Conservation (phyloP, 176 grass and related monocot genomes). For the Cocos nucifera region DNA sequence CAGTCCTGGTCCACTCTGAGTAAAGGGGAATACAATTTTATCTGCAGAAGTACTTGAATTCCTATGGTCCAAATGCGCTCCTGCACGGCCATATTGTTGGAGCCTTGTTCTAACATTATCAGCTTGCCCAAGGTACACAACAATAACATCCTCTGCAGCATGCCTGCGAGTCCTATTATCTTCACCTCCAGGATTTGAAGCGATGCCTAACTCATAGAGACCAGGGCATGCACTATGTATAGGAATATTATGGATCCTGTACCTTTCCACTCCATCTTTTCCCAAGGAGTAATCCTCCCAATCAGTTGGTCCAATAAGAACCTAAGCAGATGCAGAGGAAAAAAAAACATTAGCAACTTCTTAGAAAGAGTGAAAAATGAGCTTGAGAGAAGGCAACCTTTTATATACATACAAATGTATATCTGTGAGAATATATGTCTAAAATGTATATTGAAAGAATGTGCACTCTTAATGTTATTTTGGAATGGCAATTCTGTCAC, state of each 20-base stretch:
- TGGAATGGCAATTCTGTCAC: too few relatives aligned
- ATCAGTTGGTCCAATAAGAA: conserved; percentile 68
- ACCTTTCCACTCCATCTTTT: conserved; percentile 62
- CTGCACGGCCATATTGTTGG: conserved; percentile 85
- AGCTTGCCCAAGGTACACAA: conserved; percentile 87
- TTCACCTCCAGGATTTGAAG: conserved; percentile 10
- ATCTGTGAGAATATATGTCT: too few relatives aligned
- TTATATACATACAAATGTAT: too few relatives aligned
- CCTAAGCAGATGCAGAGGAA: conserved; percentile 23
- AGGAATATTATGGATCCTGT: conserved; percentile 62
- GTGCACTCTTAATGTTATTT: too few relatives aligned
- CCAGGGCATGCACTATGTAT: conserved; percentile 51
- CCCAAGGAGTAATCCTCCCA: conserved; percentile 57
- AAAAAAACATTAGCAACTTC: neutral
- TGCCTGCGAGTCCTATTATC: conserved; percentile 26
- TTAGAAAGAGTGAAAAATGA: too few relatives aligned
- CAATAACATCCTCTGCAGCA: conserved; percentile 35
- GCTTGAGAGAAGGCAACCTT: too few relatives aligned
- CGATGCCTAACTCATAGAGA: conserved; percentile 66
- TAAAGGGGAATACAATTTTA: conserved; percentile 14
- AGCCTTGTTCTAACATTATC: conserved; percentile 78
- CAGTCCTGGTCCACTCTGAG: conserved; percentile 31
- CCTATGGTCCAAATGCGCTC: conserved; percentile 71
- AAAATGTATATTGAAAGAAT: too few relatives aligned
- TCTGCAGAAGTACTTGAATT: conserved; percentile 22